phyloP scores from a whole-genome alignment of 805 yeast genomes.

The Saturnispora bothae region DNA sequence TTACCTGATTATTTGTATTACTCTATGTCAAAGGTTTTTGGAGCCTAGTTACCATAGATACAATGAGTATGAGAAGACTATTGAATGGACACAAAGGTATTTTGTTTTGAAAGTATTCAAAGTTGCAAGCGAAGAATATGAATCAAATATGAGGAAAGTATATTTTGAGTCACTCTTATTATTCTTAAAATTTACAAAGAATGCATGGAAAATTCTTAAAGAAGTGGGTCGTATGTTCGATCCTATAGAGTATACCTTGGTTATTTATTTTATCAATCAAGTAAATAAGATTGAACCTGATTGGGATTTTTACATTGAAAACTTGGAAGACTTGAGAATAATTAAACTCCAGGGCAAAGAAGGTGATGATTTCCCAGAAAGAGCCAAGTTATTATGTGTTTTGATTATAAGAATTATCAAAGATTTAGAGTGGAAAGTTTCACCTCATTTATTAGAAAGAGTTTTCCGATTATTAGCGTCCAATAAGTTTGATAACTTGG shows the following conservation, averaged over 20 bases:
- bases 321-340: not conserved
- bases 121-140: slow-evolving; percentile 14
- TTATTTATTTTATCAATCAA: slow-evolving; percentile 21
- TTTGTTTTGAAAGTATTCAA: slow-evolving; percentile 14
- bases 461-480: slow-evolving; percentile 21
- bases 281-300: slow-evolving; percentile 17
- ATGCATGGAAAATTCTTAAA: slow-evolving; percentile 22
- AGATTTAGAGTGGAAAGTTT: slow-evolving; percentile 23
- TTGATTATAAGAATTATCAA: slow-evolving; percentile 16
- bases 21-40: slow-evolving; percentile 13
- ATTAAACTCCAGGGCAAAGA: not conserved
- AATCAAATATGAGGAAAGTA: slow-evolving; percentile 8
- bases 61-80: slow-evolving; percentile 8
- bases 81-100: slow-evolving; percentile 11
- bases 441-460: slow-evolving; percentile 22
- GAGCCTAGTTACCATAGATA: slow-evolving; percentile 7
- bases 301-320: slow-evolving; percentile 23
- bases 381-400: slow-evolving; percentile 14
- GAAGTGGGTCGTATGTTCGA: slow-evolving; percentile 10
- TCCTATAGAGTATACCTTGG: slow-evolving; percentile 15
- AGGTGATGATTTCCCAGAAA: not conserved
- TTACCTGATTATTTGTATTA: slow-evolving; percentile 16
- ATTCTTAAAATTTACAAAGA: slow-evolving; percentile 14
- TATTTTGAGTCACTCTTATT: slow-evolving; percentile 19
- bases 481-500: slow-evolving; percentile 22